A percentile compares a stretch with the other conserved stretches of the same genome.
Evolutionary conservation across 495 filamentous ascomycete species (phyloP).

Genomic region (Penicillium simplicissimum): DNA sequence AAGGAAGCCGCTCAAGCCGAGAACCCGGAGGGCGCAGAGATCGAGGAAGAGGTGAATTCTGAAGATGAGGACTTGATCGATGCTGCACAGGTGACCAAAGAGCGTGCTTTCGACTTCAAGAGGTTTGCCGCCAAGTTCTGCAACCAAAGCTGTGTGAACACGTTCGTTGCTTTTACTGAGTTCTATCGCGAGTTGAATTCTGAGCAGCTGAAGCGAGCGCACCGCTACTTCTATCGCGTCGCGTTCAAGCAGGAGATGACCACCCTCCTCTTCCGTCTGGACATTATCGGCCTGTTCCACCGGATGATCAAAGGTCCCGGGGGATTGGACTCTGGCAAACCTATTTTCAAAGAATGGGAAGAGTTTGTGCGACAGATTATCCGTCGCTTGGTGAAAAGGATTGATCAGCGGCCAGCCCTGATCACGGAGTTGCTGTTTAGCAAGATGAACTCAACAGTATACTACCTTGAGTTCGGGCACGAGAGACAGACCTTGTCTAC

Average conservation of each 20-base stretch:
- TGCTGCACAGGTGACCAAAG: conserved; percentile 66
- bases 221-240: conserved; percentile 92
- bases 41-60: conserved; percentile 60
- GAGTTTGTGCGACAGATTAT: conserved; percentile 81
- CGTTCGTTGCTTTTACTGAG: conserved; percentile 76
- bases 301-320: conserved; percentile 91
- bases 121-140: conserved; percentile 80
- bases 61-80: conserved; percentile 73
- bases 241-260: conserved; percentile 93
- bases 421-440: conserved; percentile 90
- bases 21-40: conserved; percentile 35
- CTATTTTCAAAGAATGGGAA: conserved; percentile 86
- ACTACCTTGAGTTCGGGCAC: conserved; percentile 87
- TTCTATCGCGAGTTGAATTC: conserved; percentile 81
- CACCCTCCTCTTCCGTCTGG: conserved; percentile 83
- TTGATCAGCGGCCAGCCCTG: conserved; percentile 79
- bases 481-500: conserved; percentile 71
- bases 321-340: conserved; percentile 61
- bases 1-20: conserved; percentile 48
- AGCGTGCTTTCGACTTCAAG: conserved; percentile 92
- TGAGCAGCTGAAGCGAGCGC: conserved; percentile 85
- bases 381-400: conserved; percentile 71
- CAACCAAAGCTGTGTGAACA: conserved; percentile 82
- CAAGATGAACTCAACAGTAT: conserved; percentile 80
- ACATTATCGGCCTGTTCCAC: conserved; percentile 86